Evolutionary conservation across 139 green algal species (phyloP).

Genomic region (Picochlorum sp.): DNA sequence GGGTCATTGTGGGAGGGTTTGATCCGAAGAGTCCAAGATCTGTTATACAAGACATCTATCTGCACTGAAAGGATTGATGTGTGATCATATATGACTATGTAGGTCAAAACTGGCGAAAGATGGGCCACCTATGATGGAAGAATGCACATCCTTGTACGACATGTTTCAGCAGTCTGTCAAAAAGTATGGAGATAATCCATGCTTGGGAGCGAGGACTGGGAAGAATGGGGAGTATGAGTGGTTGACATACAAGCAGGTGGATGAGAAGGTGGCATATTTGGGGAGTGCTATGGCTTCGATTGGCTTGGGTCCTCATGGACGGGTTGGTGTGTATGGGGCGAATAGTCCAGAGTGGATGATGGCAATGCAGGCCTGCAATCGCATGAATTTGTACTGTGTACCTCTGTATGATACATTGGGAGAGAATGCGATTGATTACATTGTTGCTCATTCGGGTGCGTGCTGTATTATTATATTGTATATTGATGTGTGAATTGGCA

Average conservation of each 20-base stretch:
- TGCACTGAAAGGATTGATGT: background rate
- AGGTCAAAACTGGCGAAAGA: conserved; percentile 44
- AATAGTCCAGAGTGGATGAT: conserved; percentile 93
- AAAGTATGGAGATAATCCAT: conserved; percentile 41
- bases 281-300: conserved; percentile 28
- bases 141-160: conserved; percentile 60
- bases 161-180: conserved; percentile 50
- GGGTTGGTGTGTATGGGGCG: conserved; percentile 60
- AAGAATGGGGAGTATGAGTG: conserved; percentile 30
- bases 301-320: conserved; percentile 30
- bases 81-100: background rate
- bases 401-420: conserved; percentile 92
- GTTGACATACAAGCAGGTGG: conserved; percentile 40
- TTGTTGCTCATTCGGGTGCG: conserved; percentile 65
- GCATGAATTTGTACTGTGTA: conserved; percentile 73
- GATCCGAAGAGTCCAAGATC: too few relatives aligned
- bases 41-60: background rate
- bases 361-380: conserved; percentile 91
- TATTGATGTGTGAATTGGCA: background rate
- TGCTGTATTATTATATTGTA: background rate
- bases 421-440: conserved; percentile 84
- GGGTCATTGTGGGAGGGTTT: too few relatives aligned
- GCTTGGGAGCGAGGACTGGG: conserved; percentile 39
- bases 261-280: conserved; percentile 20
- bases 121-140: conserved; percentile 35